Conservation (phyloP, 768 basidiomycete genomes). For the Dioszegia hungarica region DNA sequence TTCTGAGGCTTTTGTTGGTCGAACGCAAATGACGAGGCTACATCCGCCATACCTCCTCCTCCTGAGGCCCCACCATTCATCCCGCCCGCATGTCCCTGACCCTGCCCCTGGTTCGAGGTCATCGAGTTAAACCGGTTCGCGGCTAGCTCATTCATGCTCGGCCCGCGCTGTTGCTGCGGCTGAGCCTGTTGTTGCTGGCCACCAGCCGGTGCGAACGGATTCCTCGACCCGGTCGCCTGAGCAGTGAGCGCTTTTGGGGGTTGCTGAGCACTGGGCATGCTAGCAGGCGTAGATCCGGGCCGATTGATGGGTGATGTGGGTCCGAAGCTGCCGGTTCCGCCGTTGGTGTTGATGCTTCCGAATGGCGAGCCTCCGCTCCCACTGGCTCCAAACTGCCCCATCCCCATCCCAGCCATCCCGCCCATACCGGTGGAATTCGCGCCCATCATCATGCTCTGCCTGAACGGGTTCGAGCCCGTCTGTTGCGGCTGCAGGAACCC, state of each 20-base stretch:
- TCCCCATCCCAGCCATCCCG: background rate
- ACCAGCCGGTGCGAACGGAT: constrained; percentile 82
- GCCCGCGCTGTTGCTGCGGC: constrained; percentile 66
- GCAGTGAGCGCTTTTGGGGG: constrained; percentile 65
- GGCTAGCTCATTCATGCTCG: constrained; percentile 77
- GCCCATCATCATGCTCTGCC: constrained; percentile 68
- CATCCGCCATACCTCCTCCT: constrained; percentile 29
- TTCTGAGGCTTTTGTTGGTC: background rate
- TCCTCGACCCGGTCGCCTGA: constrained; percentile 88
- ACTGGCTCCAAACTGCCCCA: constrained; percentile 1
- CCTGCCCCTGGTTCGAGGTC: constrained; percentile 3
- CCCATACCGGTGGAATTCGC: constrained; percentile 42
- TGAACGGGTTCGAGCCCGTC: constrained; percentile 70
- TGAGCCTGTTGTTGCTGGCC: constrained; percentile 50
- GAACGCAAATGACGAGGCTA: constrained; percentile 39
- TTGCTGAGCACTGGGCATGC: constrained; percentile 24
- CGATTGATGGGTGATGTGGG: constrained; percentile 13
- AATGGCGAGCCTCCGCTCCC: constrained; percentile 24
- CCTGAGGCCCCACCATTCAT: background rate
- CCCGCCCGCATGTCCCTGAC: constrained; percentile 5
- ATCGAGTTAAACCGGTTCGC: constrained; percentile 44
- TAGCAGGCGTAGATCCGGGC: constrained; percentile 40
- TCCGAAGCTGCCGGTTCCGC: background rate
- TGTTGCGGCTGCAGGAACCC: constrained; percentile 56
- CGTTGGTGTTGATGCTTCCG: background rate